phyloP scores from a whole-genome alignment of 176 grass and related monocot genomes.

The Poa pratensis region DNA sequence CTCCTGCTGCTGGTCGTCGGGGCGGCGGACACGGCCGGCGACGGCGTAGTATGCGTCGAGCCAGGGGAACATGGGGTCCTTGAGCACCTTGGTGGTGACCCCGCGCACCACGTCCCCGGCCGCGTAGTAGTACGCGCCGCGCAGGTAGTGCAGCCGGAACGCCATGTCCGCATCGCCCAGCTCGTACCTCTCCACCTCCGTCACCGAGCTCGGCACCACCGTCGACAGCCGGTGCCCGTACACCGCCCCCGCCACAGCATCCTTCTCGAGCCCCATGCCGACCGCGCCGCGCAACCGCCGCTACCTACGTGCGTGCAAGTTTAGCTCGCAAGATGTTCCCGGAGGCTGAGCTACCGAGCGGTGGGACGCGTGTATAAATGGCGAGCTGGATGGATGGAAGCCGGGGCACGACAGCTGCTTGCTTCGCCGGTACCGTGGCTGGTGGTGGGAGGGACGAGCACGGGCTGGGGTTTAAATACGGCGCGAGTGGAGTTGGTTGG shows the following conservation, averaged over 20 bases:
- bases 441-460: neutral
- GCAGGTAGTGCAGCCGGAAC: constrained; percentile 88
- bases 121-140: constrained; percentile 73
- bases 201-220: constrained; percentile 82
- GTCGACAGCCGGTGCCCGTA: constrained; percentile 76
- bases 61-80: constrained; percentile 84
- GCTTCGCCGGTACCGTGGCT: constrained; percentile 7
- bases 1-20: neutral
- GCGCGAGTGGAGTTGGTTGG: neutral
- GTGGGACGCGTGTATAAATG: constrained; percentile 21
- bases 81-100: constrained; percentile 55
- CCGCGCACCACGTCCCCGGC: constrained; percentile 39
- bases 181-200: constrained; percentile 64
- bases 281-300: neutral
- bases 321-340: neutral
- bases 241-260: constrained; percentile 6
- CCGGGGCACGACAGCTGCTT: neutral
- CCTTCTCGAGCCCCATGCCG: constrained; percentile 50
- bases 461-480: constrained; percentile 16
- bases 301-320: neutral
- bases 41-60: constrained; percentile 66
- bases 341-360: too few relatives aligned
- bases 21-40: constrained; percentile 66
- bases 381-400: neutral
- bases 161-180: constrained; percentile 55